These are phyloP conservation scores for Tillandsia leiboldiana DNA, from an alignment of 176 grass and related monocot species.

Conservation along the genomic window DNA sequence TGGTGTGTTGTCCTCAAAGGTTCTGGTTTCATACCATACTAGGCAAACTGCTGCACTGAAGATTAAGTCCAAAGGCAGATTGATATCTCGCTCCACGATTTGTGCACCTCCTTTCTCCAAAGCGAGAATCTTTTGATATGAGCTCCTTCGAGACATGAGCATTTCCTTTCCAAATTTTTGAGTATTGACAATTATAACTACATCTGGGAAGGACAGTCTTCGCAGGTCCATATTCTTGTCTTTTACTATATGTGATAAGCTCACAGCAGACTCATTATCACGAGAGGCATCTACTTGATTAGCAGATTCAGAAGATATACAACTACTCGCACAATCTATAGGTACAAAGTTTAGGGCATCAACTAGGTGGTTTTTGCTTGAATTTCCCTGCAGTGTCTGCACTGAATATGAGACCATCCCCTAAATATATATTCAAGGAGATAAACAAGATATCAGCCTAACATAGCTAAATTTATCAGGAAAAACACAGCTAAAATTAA, in stretches of 20 bases:
- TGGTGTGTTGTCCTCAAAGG: constrained; percentile 27
- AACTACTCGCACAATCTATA: constrained; percentile 37
- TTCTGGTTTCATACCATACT: constrained; percentile 58
- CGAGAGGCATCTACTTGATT: constrained; percentile 32
- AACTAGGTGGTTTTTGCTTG: constrained; percentile 20
- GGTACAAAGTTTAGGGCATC: constrained; percentile 36
- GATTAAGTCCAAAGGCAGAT: constrained; percentile 75
- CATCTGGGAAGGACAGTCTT: constrained; percentile 31
- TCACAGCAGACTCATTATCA: constrained; percentile 30
- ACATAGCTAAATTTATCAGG: background rate
- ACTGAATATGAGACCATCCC: constrained; percentile 8
- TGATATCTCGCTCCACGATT: constrained; percentile 75
- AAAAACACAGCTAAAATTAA: background rate
- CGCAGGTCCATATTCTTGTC: constrained; percentile 20
- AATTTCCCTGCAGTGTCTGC: constrained; percentile 3
- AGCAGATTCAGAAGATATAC: constrained; percentile 47
- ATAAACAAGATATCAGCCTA: background rate
- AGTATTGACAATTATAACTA: constrained; percentile 78
- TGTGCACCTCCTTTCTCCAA: constrained; percentile 78
- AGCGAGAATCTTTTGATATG: constrained; percentile 86
- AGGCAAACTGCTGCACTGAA: constrained; percentile 61
- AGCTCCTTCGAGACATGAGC: constrained; percentile 71
- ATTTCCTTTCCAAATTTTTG: constrained; percentile 56
- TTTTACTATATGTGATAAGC: constrained; percentile 25
- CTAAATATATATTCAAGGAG: constrained; percentile 7